Conservation (phyloP, 331 rosid species). For the Spiraea crenata region DNA sequence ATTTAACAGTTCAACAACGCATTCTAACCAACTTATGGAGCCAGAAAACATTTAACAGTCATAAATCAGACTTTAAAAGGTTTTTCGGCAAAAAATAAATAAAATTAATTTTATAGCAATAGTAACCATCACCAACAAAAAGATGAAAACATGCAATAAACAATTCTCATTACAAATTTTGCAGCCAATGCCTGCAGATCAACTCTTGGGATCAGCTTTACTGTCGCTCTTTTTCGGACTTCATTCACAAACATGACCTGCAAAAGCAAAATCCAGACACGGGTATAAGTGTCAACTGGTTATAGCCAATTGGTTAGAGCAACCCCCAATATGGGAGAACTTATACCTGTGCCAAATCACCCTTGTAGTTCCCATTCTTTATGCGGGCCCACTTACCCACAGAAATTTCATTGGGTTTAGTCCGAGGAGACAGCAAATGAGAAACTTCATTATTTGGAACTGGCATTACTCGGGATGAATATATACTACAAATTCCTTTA, state of each 20-base stretch:
- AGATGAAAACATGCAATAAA: not conserved
- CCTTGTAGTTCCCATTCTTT: constrained; percentile 88
- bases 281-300: constrained; percentile 20
- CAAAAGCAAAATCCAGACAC: constrained; percentile 28
- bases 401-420: constrained; percentile 52
- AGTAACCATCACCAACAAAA: not conserved
- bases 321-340: constrained; percentile 16
- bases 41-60: not conserved
- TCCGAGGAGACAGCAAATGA: constrained; percentile 56
- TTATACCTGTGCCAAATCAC: constrained; percentile 86
- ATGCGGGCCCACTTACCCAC: constrained; percentile 86
- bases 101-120: not conserved
- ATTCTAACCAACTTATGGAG: not conserved
- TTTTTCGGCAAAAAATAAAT: not conserved
- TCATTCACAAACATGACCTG: constrained; percentile 73
- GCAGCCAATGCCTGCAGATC: constrained; percentile 85
- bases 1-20: not conserved
- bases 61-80: not conserved
- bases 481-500: constrained; percentile 71
- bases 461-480: constrained; percentile 57
- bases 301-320: constrained; percentile 3
- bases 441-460: constrained; percentile 72
- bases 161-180: constrained; percentile 64
- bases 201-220: constrained; percentile 89
- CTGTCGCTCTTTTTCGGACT: constrained; percentile 57